These are phyloP conservation scores for Debaryomyces sp. DNA, from an alignment of 1,139 yeast species.

Conservation along the genomic window DNA sequence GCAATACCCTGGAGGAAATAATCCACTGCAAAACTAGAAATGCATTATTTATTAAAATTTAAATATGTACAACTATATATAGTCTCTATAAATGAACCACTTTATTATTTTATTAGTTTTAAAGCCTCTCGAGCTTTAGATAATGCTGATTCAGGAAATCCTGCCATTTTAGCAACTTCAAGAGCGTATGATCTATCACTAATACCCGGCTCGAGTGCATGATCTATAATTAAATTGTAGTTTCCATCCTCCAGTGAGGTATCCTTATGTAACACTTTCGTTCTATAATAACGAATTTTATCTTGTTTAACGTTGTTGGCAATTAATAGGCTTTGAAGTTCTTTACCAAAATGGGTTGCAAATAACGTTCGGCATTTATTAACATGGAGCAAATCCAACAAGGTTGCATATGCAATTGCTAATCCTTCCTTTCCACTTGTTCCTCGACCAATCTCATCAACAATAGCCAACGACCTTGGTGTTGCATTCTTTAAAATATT, in stretches of 20 bases:
- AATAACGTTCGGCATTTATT: conserved; percentile 79
- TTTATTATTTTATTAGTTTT: conserved; percentile 13
- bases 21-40: neutral
- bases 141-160: conserved; percentile 71
- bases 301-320: conserved; percentile 30
- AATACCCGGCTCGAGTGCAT: conserved; percentile 69
- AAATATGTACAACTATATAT: conserved; percentile 1
- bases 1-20: neutral
- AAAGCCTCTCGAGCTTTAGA: conserved; percentile 49
- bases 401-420: conserved; percentile 84
- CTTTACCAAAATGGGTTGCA: conserved; percentile 92
- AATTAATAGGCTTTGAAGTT: conserved; percentile 42
- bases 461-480: conserved; percentile 72
- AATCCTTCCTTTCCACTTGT: conserved; percentile 90
- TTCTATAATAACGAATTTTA: conserved; percentile 51
- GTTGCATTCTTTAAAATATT: conserved; percentile 80
- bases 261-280: conserved; percentile 39
- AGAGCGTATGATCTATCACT: conserved; percentile 80
- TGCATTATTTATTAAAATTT: neutral
- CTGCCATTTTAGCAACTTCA: conserved; percentile 82
- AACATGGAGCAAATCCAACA: conserved; percentile 54
- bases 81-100: neutral
- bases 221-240: conserved; percentile 52
- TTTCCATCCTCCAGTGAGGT: conserved; percentile 17
- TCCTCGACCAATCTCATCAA: conserved; percentile 97